phyloP scores from a whole-genome alignment of 192 early-diverging fungal genomes.

The Entrophospora sp. region DNA sequence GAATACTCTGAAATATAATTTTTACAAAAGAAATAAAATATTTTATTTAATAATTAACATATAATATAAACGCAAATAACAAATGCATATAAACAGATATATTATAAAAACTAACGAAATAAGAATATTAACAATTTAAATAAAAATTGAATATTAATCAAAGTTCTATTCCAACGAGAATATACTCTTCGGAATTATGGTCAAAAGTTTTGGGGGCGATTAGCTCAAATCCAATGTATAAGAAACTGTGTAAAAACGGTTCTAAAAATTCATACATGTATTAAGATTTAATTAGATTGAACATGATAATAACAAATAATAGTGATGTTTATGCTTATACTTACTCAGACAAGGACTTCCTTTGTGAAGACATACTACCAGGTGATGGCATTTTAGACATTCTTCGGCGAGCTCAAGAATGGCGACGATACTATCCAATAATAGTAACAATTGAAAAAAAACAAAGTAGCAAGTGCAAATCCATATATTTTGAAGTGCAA shows the following conservation, averaged over 20 bases:
- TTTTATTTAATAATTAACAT: too few species aligned
- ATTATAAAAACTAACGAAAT: too few species aligned
- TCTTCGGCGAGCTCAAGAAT: slow-evolving; percentile 16
- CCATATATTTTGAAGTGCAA: background rate
- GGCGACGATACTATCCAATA: slow-evolving; percentile 2
- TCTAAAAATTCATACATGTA: background rate
- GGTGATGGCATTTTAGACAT: background rate
- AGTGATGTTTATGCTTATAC: background rate
- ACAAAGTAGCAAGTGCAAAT: background rate
- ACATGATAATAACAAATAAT: background rate
- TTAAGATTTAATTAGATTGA: background rate
- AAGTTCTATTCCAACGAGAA: slow-evolving; percentile 12
- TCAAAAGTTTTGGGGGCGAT: background rate
- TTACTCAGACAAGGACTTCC: background rate
- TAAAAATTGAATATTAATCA: slow-evolving; percentile 1
- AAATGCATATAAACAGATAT: too few species aligned
- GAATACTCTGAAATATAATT: too few species aligned
- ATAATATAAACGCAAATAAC: too few species aligned
- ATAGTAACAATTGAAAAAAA: background rate
- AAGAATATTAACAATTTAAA: too few species aligned
- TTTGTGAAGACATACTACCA: slow-evolving; percentile 15
- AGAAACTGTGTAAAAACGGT: background rate
- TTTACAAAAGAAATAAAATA: too few species aligned
- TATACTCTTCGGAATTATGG: background rate
- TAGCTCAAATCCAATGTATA: slow-evolving; percentile 9